Evolutionary conservation across 148 eudicot genomes (phyloP), one percentile per base, ranked within the genome.

Genomic region (Camellia lanceoleosa): DNA sequence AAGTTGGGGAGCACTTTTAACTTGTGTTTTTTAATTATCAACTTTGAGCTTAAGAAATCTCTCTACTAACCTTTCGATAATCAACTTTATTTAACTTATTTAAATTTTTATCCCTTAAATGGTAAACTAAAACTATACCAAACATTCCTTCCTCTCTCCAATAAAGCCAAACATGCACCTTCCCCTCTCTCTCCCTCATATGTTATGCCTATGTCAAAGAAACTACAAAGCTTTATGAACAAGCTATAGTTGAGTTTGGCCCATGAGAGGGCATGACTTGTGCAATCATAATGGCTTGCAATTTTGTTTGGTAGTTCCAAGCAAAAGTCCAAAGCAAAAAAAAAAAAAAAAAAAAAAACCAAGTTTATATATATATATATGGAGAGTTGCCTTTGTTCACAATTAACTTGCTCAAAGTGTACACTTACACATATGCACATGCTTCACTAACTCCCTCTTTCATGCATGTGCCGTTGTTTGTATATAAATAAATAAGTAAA

Each of bases 281-380:
- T 80, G 88, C 72, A 79, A 83, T 85, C 83, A 88, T 88, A 85
- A 82, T 83, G 71, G 82, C 86, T 79, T 70, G 73, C 81, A 7
- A 62, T 60, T 79, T 20, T 58, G 46, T 79, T 79, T 79, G 75
- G 75, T 46, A 46, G 55, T 23, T 67, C 46, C 61, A 66, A 67
- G 20, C 58, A 18, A 79, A 82, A 69, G 71, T 82, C 73, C 77
- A 82, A 46, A 82, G 19, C 75, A 75, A 75, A 51, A 60, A 30
- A 68, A 49, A 69, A 81, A 49, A 56, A 66, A 66, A 15, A 30
- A 30, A 30, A 30, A 30, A 30, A 0, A 30, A 30, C 30, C 30
- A 23, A 23, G 30, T 23, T 23, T 23, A 30, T 30, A 30, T 30
- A 30, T 30, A 30, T 20, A 46, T 58, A 41, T 47, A 18, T 71